Percentiles rank a stretch among this genome's conserved stretches.
phyloP scores from a whole-genome alignment of 495 filamentous ascomycete genomes.

The Penicillium psychrofluorescens region DNA sequence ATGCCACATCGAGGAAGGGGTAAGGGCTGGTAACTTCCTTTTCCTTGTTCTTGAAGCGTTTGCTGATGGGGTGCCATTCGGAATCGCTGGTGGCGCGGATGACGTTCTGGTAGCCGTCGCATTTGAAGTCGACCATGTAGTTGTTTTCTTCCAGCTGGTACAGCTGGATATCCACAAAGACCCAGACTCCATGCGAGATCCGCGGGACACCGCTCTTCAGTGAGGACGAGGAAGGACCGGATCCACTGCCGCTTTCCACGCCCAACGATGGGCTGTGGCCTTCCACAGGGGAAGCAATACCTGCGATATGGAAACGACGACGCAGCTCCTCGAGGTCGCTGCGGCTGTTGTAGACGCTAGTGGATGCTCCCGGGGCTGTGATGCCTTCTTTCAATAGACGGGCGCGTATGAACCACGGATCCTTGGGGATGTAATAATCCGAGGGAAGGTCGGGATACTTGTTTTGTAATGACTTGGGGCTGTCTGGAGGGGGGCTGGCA shows the following conservation, averaged over 20 bases:
- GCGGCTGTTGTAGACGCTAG: conserved; percentile 49
- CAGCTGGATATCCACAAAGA: conserved; percentile 93
- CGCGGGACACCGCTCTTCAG: conserved; percentile 23
- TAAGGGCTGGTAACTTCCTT: conserved; percentile 51
- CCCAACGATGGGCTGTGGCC: conserved; percentile 5
- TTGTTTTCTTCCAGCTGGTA: conserved; percentile 91
- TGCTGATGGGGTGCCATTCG: conserved; percentile 43
- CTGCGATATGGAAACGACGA: conserved; percentile 40
- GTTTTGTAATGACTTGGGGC: conserved; percentile 33
- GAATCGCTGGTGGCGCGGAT: conserved; percentile 39
- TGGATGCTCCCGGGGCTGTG: conserved; percentile 41
- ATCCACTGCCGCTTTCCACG: conserved; percentile 11
- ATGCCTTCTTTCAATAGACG: conserved; percentile 74
- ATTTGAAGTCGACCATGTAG: conserved; percentile 97
- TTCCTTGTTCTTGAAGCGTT: conserved; percentile 42
- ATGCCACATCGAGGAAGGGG: conserved; percentile 49
- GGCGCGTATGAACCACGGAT: conserved; percentile 92
- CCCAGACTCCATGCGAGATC: conserved; percentile 45
- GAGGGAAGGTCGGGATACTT: conserved; percentile 41
- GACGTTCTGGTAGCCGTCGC: conserved; percentile 90
- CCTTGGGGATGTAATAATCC: conserved; percentile 75
- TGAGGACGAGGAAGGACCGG: conserved; percentile 38
- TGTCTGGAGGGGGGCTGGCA: conserved; percentile 14
- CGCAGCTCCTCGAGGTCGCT: conserved; percentile 48
- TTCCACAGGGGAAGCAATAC: conserved; percentile 28